Evolutionary conservation across 768 basidiomycete genomes (phyloP).

Genomic region (Podaxis pistillaris): DNA sequence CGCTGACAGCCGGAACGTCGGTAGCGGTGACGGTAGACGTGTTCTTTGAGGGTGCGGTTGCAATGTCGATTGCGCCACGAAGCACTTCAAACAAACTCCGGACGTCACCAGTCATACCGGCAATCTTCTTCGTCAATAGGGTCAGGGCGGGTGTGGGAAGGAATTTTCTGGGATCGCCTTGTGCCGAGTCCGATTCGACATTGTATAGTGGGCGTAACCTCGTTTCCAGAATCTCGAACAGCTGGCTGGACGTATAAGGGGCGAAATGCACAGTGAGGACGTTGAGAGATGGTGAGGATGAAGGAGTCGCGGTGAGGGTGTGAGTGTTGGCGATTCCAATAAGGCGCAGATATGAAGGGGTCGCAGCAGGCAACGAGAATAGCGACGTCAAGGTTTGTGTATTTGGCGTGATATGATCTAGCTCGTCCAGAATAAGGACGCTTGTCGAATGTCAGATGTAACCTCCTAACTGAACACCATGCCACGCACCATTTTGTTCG

Average conservation of each 20-base stretch:
- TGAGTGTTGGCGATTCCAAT: slow-evolving; percentile 91
- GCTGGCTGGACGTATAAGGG: slow-evolving; percentile 72
- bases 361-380: slow-evolving; percentile 63
- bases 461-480: slow-evolving; percentile 1
- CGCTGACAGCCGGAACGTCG: slow-evolving; percentile 35
- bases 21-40: slow-evolving; percentile 30
- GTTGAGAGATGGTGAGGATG: slow-evolving; percentile 34
- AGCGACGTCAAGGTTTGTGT: slow-evolving; percentile 57
- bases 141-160: slow-evolving; percentile 63
- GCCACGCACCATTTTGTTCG: slow-evolving; percentile 52
- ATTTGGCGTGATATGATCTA: slow-evolving; percentile 76
- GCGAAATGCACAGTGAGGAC: slow-evolving; percentile 76
- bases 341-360: slow-evolving; percentile 55
- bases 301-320: slow-evolving; percentile 63
- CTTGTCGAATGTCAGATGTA: slow-evolving; percentile 34
- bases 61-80: slow-evolving; percentile 74
- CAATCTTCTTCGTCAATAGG: slow-evolving; percentile 77
- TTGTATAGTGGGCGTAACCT: slow-evolving; percentile 57
- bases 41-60: slow-evolving; percentile 33
- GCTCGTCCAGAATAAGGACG: slow-evolving; percentile 80
- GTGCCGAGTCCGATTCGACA: slow-evolving; percentile 24
- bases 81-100: slow-evolving; percentile 78
- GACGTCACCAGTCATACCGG: slow-evolving; percentile 81
- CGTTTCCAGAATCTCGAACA: slow-evolving; percentile 64
- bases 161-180: slow-evolving; percentile 46